A percentile compares a stretch with the other conserved stretches of the same genome.
Conservation (phyloP, 768 basidiomycete species). For the Trametes sanguinea region DNA sequence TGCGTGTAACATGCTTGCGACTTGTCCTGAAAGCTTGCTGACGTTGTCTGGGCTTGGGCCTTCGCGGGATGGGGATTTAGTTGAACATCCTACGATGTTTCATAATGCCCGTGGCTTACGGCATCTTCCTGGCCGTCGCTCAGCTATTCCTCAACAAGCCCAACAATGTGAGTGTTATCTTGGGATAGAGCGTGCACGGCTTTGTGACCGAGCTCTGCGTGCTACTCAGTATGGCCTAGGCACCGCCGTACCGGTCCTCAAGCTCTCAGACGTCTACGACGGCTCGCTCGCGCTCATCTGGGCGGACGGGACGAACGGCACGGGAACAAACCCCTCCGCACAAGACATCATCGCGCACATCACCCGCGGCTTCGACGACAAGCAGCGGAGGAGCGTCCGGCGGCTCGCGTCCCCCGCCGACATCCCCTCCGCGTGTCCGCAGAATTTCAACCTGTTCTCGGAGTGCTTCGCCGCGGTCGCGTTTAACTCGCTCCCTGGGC, state of each 20-base stretch:
- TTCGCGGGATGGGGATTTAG: slow-evolving; percentile 34
- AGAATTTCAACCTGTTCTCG: slow-evolving; percentile 72
- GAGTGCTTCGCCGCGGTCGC: slow-evolving; percentile 69
- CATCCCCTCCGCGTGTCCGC: slow-evolving; percentile 61
- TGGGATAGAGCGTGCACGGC: not conserved
- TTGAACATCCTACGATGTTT: slow-evolving; percentile 63
- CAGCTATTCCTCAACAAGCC: slow-evolving; percentile 60
- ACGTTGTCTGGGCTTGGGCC: not conserved
- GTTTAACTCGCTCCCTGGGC: slow-evolving; percentile 58
- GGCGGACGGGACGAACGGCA: slow-evolving; percentile 66
- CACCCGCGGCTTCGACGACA: slow-evolving; percentile 49
- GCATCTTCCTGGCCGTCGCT: slow-evolving; percentile 65
- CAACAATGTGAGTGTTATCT: slow-evolving; percentile 52
- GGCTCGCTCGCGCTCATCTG: slow-evolving; percentile 58
- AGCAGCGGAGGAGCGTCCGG: slow-evolving; percentile 51
- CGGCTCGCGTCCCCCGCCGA: slow-evolving; percentile 46
- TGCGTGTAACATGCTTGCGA: slow-evolving; percentile 37
- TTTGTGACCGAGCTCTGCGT: not conserved
- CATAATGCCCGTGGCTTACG: slow-evolving; percentile 64
- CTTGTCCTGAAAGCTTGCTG: not conserved
- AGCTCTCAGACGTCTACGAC: slow-evolving; percentile 52
- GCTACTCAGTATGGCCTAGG: slow-evolving; percentile 64
- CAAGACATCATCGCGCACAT: slow-evolving; percentile 61
- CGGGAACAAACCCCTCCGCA: slow-evolving; percentile 51
- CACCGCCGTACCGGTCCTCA: slow-evolving; percentile 48